Evolutionary conservation across 164 flowering plant species (phyloP).

Genomic region (Annona squamosa): DNA sequence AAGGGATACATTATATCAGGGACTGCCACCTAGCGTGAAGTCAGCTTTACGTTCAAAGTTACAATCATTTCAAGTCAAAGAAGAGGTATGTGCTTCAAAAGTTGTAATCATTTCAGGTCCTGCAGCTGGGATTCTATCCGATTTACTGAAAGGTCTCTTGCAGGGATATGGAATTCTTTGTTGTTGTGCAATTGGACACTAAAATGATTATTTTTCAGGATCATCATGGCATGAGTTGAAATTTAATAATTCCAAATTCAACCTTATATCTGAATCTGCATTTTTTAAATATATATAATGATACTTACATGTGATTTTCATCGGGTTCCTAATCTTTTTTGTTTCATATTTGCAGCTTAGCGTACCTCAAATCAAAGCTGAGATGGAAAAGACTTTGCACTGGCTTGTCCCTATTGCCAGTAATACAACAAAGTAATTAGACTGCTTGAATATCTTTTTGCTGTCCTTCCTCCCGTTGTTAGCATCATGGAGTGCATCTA

Average conservation of each 20-base stretch:
- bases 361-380: slow-evolving; percentile 72
- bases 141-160: background rate
- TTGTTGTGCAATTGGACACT: background rate
- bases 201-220: too few relatives aligned
- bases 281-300: too few relatives aligned
- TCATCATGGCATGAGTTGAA: background rate
- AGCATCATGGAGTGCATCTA: background rate
- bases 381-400: slow-evolving; percentile 95
- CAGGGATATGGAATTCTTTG: background rate
- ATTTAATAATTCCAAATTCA: background rate
- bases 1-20: slow-evolving; percentile 53
- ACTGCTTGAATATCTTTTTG: background rate
- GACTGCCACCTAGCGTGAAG: slow-evolving; percentile 49
- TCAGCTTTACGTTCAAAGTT: slow-evolving; percentile 44
- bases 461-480: background rate
- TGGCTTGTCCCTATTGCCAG: slow-evolving; percentile 98
- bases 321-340: too few relatives aligned
- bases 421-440: slow-evolving; percentile 81
- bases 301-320: background rate
- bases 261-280: background rate
- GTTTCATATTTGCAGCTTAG: slow-evolving; percentile 48
- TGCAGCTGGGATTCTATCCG: background rate
- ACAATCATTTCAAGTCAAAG: slow-evolving; percentile 37
- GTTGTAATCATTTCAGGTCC: background rate
- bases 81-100: slow-evolving; percentile 35